Evolutionary conservation across 306 rosid genomes (phyloP).

Genomic region (Carpinus fangiana): DNA sequence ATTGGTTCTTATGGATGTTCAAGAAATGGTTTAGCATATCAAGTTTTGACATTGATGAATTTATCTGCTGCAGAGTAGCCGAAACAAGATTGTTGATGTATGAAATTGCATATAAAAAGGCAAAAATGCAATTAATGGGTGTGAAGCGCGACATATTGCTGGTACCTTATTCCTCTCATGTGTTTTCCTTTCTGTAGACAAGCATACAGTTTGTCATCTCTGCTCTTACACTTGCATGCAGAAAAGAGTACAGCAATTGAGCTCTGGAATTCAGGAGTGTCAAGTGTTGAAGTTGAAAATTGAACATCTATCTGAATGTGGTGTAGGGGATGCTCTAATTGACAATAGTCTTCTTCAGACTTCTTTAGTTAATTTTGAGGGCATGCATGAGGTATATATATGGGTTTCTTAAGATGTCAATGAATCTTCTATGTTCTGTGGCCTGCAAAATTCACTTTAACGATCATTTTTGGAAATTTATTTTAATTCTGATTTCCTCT

Average conservation of each 20-base stretch:
- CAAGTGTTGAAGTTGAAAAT: slow-evolving; percentile 51
- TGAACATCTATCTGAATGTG: slow-evolving; percentile 33
- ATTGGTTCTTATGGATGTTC: slow-evolving; percentile 22
- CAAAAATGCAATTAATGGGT: slow-evolving; percentile 62
- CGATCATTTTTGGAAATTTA: not conserved
- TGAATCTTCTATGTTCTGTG: not conserved
- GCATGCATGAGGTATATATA: slow-evolving; percentile 52
- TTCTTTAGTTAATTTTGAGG: slow-evolving; percentile 35
- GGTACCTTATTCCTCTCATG: slow-evolving; percentile 45
- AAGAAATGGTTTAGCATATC: slow-evolving; percentile 25
- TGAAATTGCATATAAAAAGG: slow-evolving; percentile 60
- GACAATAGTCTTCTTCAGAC: slow-evolving; percentile 35
- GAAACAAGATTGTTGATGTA: slow-evolving; percentile 58
- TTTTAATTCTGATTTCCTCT: not conserved
- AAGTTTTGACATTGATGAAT: slow-evolving; percentile 24
- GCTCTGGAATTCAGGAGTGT: slow-evolving; percentile 64
- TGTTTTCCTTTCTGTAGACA: slow-evolving; percentile 21
- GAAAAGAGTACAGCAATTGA: slow-evolving; percentile 54
- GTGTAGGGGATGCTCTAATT: slow-evolving; percentile 35
- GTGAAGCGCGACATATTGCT: slow-evolving; percentile 56
- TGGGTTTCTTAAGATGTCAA: slow-evolving; percentile 8
- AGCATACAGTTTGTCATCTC: slow-evolving; percentile 32
- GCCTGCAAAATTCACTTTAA: not conserved
- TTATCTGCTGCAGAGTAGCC: slow-evolving; percentile 51
- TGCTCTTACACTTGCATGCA: slow-evolving; percentile 39